Evolutionary conservation across 2,329 filamentous ascomycete species (phyloP), one percentile per base, ranked within the genome.

Genomic region (Paracamarosporium sp.): DNA sequence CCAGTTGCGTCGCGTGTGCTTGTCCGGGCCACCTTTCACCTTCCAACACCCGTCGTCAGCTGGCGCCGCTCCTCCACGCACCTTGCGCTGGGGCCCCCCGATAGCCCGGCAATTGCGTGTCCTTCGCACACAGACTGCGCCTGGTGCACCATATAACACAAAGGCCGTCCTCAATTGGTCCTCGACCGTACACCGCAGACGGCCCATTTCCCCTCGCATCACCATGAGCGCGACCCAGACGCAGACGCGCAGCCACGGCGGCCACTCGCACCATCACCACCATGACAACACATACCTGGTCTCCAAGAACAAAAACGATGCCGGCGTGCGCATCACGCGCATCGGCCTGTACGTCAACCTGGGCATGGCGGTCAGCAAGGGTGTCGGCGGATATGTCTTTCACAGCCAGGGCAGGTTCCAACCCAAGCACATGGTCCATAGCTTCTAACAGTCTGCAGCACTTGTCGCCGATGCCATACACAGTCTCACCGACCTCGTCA

Each of bases 401-500:
- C 93, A 97, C 78, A 97, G 93, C 43, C 93, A 97, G 79, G 81
- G 76, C 74, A 64, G 62, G 68, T 60, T 41, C 28, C 9, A 8
- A 17, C 22, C 47, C 51, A 17, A 30, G 22, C 30, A 17, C 15
- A 2, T 45, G 12, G 11, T 22, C n/a, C n/a, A 15, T 44, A 9
- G 20, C 33, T 50, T 43, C 71, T 75, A 48, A 75, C 61, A n/a
- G 13, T 43, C 2, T 38, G 68, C 71, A 73, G 90, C 92, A 57
- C 90, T 97, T 83, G 83, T 93, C 58, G 93, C 95, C 72, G 95
- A 99, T 76, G 95, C 92, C 55, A 94, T 96, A 81, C 95, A 99
- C 80, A 94, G 93, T 70, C 85, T 98, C 65, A 96, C 94, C 47
- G 95, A 99, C 78, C 86, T 99, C 55, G 92, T 96, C 59, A 97